A percentile compares a stretch with the other conserved stretches of the same genome.
Evolutionary conservation across 2,329 filamentous ascomycete genomes (phyloP).

Genomic region (Botrytis cinerea): DNA sequence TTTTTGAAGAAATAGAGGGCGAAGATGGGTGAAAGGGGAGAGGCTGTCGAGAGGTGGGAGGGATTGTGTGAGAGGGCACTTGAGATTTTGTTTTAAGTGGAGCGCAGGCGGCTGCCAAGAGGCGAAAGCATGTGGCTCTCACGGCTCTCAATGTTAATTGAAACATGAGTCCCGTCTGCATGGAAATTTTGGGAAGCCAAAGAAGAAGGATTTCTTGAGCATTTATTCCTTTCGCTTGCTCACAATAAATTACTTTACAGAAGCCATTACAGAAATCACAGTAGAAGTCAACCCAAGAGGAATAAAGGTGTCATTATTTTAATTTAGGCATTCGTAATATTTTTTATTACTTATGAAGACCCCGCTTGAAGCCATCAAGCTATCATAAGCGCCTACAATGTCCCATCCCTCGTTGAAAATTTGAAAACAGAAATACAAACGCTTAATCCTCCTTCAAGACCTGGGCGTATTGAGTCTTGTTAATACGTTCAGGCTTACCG

Average conservation of each 20-base stretch:
- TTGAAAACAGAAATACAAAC: constrained; percentile 31
- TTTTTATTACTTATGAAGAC: constrained; percentile 22
- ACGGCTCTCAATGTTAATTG: neutral
- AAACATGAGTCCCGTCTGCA: neutral
- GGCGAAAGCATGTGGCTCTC: neutral
- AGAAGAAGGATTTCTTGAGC: neutral
- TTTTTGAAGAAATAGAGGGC: constrained; percentile 31
- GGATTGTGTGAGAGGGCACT: constrained; percentile 5
- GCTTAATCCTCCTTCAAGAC: constrained; percentile 54
- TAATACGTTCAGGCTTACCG: constrained; percentile 56
- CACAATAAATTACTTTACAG: neutral
- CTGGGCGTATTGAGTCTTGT: constrained; percentile 42
- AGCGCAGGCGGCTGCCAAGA: too few relatives aligned
- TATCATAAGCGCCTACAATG: constrained; percentile 26
- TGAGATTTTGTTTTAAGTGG: neutral
- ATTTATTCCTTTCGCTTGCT: neutral
- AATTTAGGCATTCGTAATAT: constrained; percentile 24
- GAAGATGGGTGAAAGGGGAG: constrained; percentile 21
- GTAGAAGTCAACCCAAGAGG: neutral
- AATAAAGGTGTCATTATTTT: constrained; percentile 11
- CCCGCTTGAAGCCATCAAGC: constrained; percentile 22
- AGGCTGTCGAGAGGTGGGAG: neutral
- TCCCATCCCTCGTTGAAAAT: constrained; percentile 26
- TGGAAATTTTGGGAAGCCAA: neutral
- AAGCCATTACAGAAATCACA: neutral